phyloP scores from a whole-genome alignment of 192 early-diverging fungal species.

The Geranomyces michiganensis region DNA sequence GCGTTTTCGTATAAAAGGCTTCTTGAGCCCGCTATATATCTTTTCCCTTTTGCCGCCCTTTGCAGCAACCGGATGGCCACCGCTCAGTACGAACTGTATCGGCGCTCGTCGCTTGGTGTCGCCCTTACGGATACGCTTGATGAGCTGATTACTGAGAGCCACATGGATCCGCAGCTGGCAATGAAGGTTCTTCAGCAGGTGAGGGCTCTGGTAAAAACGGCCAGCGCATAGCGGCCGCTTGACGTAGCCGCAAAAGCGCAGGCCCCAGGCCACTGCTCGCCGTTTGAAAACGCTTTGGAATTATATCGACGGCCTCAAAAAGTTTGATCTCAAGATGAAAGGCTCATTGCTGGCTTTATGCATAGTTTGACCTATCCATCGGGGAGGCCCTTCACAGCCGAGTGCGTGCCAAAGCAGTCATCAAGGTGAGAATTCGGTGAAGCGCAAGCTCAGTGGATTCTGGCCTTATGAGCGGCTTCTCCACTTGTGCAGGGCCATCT shows the following conservation, averaged over 20 bases:
- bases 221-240: too few species aligned
- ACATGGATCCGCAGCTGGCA: slow-evolving; percentile 84
- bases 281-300: too few species aligned
- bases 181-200: slow-evolving; percentile 89
- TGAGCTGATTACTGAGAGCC: slow-evolving; percentile 85
- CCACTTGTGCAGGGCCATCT: slow-evolving; percentile 68
- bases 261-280: too few species aligned
- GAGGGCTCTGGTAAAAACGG: slow-evolving; percentile 10
- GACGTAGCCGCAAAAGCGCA: too few species aligned
- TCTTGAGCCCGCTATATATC: too few species aligned
- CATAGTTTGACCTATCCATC: slow-evolving; percentile 83
- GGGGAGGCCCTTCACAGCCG: slow-evolving; percentile 80
- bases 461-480: neutral
- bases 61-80: neutral
- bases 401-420: slow-evolving; percentile 77
- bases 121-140: slow-evolving; percentile 96
- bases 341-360: too few species aligned
- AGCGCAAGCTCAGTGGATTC: neutral
- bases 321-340: too few species aligned
- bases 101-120: slow-evolving; percentile 74
- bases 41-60: neutral
- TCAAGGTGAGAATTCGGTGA: slow-evolving; percentile 69
- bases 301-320: too few species aligned
- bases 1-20: too few species aligned
- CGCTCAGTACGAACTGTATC: slow-evolving; percentile 57